A percentile compares a stretch with the other conserved stretches of the same genome.
These are phyloP conservation scores for Apiospora marii DNA, from an alignment of 2,329 filamentous ascomycete species.

Conservation along the genomic window DNA sequence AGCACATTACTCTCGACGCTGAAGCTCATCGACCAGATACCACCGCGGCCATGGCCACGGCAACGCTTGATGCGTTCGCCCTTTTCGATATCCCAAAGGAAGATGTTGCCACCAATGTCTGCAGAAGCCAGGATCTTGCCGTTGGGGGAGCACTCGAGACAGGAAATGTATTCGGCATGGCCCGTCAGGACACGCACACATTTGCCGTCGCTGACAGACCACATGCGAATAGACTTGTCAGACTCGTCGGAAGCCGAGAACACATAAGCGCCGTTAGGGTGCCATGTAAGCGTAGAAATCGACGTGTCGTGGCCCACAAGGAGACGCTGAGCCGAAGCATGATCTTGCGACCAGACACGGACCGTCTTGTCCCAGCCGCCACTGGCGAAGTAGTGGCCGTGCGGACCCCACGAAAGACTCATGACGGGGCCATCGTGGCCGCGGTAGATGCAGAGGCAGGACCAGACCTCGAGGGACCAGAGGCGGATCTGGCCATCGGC, in stretches of 20 bases:
- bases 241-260: slow-evolving; percentile 89
- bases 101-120: slow-evolving; percentile 87
- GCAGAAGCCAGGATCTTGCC: slow-evolving; percentile 92
- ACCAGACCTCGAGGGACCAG: slow-evolving; percentile 92
- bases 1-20: slow-evolving; percentile 91
- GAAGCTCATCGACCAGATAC: slow-evolving; percentile 93
- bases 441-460: slow-evolving; percentile 93
- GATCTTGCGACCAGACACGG: slow-evolving; percentile 90
- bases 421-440: slow-evolving; percentile 91
- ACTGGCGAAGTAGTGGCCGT: slow-evolving; percentile 93
- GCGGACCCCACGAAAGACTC: slow-evolving; percentile 88
- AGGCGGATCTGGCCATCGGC: slow-evolving; percentile 88
- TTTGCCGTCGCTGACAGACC: slow-evolving; percentile 87
- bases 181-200: slow-evolving; percentile 93
- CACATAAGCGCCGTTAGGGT: slow-evolving; percentile 91
- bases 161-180: slow-evolving; percentile 86
- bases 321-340: slow-evolving; percentile 86
- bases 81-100: slow-evolving; percentile 92
- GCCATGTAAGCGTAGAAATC: slow-evolving; percentile 92
- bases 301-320: slow-evolving; percentile 93
- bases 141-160: slow-evolving; percentile 84
- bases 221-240: slow-evolving; percentile 95
- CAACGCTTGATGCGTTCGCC: slow-evolving; percentile 90
- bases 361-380: slow-evolving; percentile 90
- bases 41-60: slow-evolving; percentile 90